Evolutionary conservation across 2,329 filamentous ascomycete genomes (phyloP), one percentile per base, ranked within the genome.

Genomic region (Sphaerostilbella broomeana): DNA sequence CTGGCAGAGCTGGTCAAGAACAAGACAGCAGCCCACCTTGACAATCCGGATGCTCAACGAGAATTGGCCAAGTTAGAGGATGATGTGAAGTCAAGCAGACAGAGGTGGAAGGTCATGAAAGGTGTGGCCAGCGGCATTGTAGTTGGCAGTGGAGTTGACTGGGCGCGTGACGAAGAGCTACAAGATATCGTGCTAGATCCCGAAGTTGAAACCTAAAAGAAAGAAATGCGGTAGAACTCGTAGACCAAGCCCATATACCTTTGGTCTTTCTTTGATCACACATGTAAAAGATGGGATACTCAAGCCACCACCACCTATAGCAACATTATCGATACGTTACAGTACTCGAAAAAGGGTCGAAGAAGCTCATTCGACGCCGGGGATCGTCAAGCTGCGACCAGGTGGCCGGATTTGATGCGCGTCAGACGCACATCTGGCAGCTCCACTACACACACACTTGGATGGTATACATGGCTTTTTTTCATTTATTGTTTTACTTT

Each of bases 91-190:
- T 65, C 67, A 16, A 81, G 78, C 56, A 75, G 75, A 45, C 77
- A 79, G 48, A 73, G 74, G 53, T 86, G 81, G 79, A 77, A 78
- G 52, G 78, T 82, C 15, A 75, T 90, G 59, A 92, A 90, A 63
- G 84, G 77, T 17, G 77, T 87, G 28, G 73, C 84, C n/a, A 84
- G 83, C 53, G 86, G 83, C 13, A 73, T 88, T 40, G 75, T 94
- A 32, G 84, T 79, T 5, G 86, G 84, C 3, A 94, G 86, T 58
- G 87, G 87, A 32, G 69, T 92, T 38, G 80, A 94, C 54, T 94
- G 87, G 87, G 79, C 77, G 10, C 67, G 73, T 27, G 79, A 94
- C 59, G 72, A 79, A 36, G 70, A 68, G 43, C 64, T 94, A 45
- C 70, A 75, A 42, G 75, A 77, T 35, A 69, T 90, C 45, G 86